Evolutionary conservation across 2,329 filamentous ascomycete species (phyloP).

Genomic region (Bertia moriformis): DNA sequence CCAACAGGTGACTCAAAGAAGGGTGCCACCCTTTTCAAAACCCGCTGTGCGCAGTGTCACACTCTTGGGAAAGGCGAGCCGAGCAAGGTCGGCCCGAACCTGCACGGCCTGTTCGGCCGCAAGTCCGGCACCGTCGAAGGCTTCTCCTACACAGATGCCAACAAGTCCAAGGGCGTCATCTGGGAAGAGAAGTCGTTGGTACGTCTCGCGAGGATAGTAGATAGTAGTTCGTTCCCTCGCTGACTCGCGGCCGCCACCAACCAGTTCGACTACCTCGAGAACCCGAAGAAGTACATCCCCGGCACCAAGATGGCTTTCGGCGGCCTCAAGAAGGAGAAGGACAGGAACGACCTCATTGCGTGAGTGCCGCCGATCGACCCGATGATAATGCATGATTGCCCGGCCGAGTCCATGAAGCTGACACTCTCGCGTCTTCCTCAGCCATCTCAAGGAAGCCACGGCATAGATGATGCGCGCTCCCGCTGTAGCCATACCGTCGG

Average conservation of each 20-base stretch:
- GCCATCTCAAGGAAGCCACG: constrained; percentile 57
- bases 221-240: too few relatives aligned
- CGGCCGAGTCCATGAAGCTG: constrained; percentile 3
- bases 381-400: not conserved
- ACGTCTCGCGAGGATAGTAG: constrained; percentile 21
- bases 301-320: constrained; percentile 99
- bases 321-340: constrained; percentile 99
- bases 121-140: constrained; percentile 82
- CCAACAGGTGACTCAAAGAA: constrained; percentile 74
- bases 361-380: constrained; percentile 30
- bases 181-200: constrained; percentile 81
- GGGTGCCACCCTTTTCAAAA: constrained; percentile 99
- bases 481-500: too few relatives aligned
- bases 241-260: constrained; percentile 2
- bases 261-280: constrained; percentile 96
- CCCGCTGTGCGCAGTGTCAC: constrained; percentile 96
- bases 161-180: constrained; percentile 87
- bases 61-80: constrained; percentile 76
- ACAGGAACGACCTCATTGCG: constrained; percentile 97
- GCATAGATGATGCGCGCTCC: constrained; percentile 44
- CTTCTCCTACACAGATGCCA: constrained; percentile 97
- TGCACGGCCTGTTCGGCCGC: constrained; percentile 94
- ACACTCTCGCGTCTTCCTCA: constrained; percentile 11
- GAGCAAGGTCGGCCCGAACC: constrained; percentile 96
- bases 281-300: constrained; percentile 99